phyloP scores from a whole-genome alignment of 2,329 filamentous ascomycete genomes.

The Trichophyton verrucosum region DNA sequence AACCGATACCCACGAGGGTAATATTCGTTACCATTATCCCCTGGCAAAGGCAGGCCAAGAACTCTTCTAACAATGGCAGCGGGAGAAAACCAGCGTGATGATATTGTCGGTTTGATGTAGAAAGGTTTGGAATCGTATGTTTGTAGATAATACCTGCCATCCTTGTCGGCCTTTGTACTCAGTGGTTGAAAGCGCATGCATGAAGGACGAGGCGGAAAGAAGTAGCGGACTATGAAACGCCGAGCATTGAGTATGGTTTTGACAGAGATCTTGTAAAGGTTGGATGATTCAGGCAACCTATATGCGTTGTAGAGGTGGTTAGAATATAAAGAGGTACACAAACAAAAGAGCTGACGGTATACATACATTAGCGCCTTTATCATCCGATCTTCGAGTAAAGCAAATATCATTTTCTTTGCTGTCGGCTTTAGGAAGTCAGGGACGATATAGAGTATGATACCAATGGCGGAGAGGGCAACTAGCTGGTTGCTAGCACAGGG shows the following conservation, averaged over 20 bases:
- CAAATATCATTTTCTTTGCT: conserved; percentile 40
- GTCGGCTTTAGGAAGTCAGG: conserved; percentile 33
- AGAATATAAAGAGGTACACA: background rate
- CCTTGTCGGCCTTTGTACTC: conserved; percentile 39
- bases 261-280: conserved; percentile 29
- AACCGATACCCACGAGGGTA: conserved; percentile 37
- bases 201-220: conserved; percentile 46
- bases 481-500: conserved; percentile 14
- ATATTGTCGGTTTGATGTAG: conserved; percentile 47
- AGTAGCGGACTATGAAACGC: conserved; percentile 44
- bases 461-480: background rate
- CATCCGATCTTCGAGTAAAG: conserved; percentile 51
- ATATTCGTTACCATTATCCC: conserved; percentile 35
- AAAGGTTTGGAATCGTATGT: conserved; percentile 51
- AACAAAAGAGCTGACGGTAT: background rate
- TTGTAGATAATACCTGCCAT: conserved; percentile 40
- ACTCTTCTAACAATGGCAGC: conserved; percentile 38
- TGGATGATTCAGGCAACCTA: background rate
- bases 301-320: background rate
- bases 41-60: conserved; percentile 36
- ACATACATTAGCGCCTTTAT: conserved; percentile 52
- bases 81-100: conserved; percentile 48
- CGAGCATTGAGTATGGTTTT: conserved; percentile 37
- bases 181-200: conserved; percentile 28
- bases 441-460: conserved; percentile 46